Base-by-base conservation (phyloP, 202 grass and related monocot species). In the Alloteropsis angusta region DNA sequence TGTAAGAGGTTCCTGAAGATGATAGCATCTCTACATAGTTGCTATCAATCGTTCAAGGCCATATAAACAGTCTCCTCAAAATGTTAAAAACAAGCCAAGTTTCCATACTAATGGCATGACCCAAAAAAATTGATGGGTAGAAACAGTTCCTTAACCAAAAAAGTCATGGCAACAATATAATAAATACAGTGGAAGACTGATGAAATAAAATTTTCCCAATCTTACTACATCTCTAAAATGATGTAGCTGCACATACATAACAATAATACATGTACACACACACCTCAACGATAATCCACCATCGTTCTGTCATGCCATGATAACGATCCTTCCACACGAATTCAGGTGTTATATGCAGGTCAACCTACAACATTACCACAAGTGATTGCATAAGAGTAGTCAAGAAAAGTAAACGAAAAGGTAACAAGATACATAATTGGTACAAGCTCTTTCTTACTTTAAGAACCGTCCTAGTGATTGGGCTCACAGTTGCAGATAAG, bases 391-490 rank as follows among this genome's bases (percentile, higher is more conserved):
- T 45, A 59, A 68, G 73, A 77, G 62, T 47, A 78, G 9, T 63
- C 18, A 35, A 50, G 71, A 71, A 56, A 71, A 53, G 69, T 44
- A 4, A 81, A 50, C 2, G 49, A 66, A 80, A 49, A 46, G 46
- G 4, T 45, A 16, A 30, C 6, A 58, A 39, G 48, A 61, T 57
- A 63, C 54, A 55, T 47, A 79, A 71, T 67, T 63, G 14, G 38
- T 25, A 55, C 28, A 21, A 56, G 30, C 35, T 55, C 77, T 80
- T 92, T 55, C 77, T 82, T 92, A 92, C 95, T 90, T 90, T 97
- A 62, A 97, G 92, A 88, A 97, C 95, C 38, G 95, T 97, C 73
- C 95, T 89, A 76, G 95, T 97, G 71, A 97, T 94, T 84, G 95
- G 95, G 72, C 95, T 94, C 72, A 97, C 81, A 25, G 74, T 84